These are phyloP conservation scores for Sphagnum contortum DNA, from an alignment of 225 moss, liverwort and hornwort genomes.

Conservation along the genomic window DNA sequence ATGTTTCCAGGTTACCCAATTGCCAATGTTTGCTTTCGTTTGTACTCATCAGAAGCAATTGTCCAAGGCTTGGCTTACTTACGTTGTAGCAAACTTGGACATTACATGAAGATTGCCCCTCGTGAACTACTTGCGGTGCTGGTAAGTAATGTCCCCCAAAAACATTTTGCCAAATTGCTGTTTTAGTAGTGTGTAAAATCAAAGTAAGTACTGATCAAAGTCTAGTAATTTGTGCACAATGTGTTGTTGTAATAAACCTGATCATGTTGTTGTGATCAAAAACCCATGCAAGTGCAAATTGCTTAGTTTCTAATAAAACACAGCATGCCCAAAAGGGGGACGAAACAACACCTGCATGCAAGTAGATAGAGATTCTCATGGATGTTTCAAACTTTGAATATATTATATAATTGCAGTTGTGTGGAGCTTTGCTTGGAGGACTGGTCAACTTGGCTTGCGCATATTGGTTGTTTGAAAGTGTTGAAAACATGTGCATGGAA, in stretches of 20 bases:
- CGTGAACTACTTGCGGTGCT: slow-evolving; percentile 58
- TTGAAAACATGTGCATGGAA: slow-evolving; percentile 39
- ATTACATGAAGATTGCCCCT: slow-evolving; percentile 72
- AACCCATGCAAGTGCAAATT: no score
- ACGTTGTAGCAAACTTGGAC: slow-evolving; percentile 63
- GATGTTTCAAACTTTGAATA: no score
- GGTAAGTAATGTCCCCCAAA: slow-evolving; percentile 10
- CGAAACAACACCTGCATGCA: no score
- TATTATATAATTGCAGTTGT: slow-evolving; percentile 22
- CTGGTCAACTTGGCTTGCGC: slow-evolving; percentile 53
- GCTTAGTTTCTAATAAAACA: no score
- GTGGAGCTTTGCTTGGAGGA: slow-evolving; percentile 55
- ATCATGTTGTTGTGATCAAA: no score
- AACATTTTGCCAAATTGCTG: no score
- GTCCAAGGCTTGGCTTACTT: slow-evolving; percentile 58
- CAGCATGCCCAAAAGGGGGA: no score
- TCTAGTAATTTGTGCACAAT: not conserved
- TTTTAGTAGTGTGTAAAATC: not conserved
- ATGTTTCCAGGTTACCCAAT: slow-evolving; percentile 50
- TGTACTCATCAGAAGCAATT: slow-evolving; percentile 54
- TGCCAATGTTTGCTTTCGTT: slow-evolving; percentile 47
- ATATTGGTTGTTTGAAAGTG: slow-evolving; percentile 46
- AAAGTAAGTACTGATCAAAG: not conserved
- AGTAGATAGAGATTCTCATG: no score
- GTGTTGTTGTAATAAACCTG: no score